Conservation (phyloP, 2,329 filamentous ascomycete species). For the Aspergillus uvarum region DNA sequence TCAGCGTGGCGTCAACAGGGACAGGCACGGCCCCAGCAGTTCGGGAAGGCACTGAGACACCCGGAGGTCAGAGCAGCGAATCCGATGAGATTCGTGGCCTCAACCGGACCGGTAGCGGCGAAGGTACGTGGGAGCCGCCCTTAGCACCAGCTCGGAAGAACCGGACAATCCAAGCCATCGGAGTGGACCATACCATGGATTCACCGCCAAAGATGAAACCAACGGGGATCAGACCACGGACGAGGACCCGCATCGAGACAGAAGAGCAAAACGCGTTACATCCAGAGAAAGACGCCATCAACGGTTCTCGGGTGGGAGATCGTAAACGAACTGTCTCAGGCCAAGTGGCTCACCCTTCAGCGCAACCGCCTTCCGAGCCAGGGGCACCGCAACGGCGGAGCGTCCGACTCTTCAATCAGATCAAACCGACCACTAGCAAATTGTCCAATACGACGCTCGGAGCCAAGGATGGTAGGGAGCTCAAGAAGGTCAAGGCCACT, state of each 20-base stretch:
- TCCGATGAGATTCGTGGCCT: slow-evolving; percentile 41
- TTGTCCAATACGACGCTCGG: slow-evolving; percentile 61
- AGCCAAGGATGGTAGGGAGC: slow-evolving; percentile 64
- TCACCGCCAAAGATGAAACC: slow-evolving; percentile 66
- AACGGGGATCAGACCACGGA: slow-evolving; percentile 43
- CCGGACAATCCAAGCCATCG: slow-evolving; percentile 54
- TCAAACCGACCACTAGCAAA: slow-evolving; percentile 64
- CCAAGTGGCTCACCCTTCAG: slow-evolving; percentile 57
- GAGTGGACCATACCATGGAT: slow-evolving; percentile 53
- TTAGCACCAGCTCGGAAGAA: slow-evolving; percentile 50
- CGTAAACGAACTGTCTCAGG: slow-evolving; percentile 93
- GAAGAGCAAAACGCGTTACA: slow-evolving; percentile 41
- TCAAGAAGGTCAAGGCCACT: slow-evolving; percentile 81
- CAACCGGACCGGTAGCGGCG: slow-evolving; percentile 30
- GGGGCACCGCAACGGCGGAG: slow-evolving; percentile 67
- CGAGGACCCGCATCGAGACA: slow-evolving; percentile 39
- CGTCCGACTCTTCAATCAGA: slow-evolving; percentile 69
- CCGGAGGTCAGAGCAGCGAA: slow-evolving; percentile 51
- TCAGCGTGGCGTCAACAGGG: slow-evolving; percentile 39
- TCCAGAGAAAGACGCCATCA: slow-evolving; percentile 32
- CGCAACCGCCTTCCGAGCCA: slow-evolving; percentile 60
- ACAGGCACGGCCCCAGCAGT: slow-evolving; percentile 29
- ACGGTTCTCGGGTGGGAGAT: slow-evolving; percentile 51
- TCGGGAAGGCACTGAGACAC: slow-evolving; percentile 65
- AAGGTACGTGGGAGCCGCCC: slow-evolving; percentile 43